These are phyloP conservation scores for Botrytis deweyae DNA, from an alignment of 2,329 filamentous ascomycete species.

Conservation along the genomic window DNA sequence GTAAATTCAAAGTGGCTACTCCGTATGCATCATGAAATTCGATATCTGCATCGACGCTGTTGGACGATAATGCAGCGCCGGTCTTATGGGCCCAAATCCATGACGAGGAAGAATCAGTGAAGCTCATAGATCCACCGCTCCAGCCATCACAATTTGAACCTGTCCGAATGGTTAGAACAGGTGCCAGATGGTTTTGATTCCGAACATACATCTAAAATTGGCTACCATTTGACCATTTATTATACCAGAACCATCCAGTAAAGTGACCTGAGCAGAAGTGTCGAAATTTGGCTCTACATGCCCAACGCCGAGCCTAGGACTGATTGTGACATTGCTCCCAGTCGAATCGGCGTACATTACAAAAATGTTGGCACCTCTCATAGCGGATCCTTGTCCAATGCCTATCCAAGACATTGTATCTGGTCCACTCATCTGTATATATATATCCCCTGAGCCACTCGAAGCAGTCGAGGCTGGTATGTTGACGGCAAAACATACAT, in stretches of 20 bases:
- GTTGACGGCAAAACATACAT: slow-evolving; percentile 49
- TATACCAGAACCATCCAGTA: slow-evolving; percentile 55
- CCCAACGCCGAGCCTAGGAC: slow-evolving; percentile 49
- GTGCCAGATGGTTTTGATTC: neutral
- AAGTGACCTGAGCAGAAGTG: slow-evolving; percentile 44
- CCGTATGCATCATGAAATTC: slow-evolving; percentile 46
- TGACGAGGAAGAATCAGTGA: slow-evolving; percentile 43
- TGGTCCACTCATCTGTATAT: slow-evolving; percentile 56
- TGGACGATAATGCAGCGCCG: slow-evolving; percentile 49
- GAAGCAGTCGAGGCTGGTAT: slow-evolving; percentile 53
- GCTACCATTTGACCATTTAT: slow-evolving; percentile 52
- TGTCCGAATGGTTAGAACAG: slow-evolving; percentile 28
- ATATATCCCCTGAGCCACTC: slow-evolving; percentile 54
- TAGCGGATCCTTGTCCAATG: slow-evolving; percentile 54
- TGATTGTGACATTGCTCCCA: slow-evolving; percentile 57
- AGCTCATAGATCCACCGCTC: slow-evolving; percentile 52
- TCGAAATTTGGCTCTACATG: slow-evolving; percentile 46
- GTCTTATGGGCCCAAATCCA: slow-evolving; percentile 53
- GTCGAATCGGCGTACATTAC: slow-evolving; percentile 54
- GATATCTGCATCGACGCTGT: slow-evolving; percentile 46
- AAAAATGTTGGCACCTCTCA: slow-evolving; percentile 58
- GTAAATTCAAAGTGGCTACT: slow-evolving; percentile 48
- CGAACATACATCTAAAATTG: slow-evolving; percentile 51
- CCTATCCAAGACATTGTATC: slow-evolving; percentile 53
- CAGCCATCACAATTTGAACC: slow-evolving; percentile 53